Conservation (phyloP, 768 basidiomycete genomes). For the Glaciozyma antarctica region DNA sequence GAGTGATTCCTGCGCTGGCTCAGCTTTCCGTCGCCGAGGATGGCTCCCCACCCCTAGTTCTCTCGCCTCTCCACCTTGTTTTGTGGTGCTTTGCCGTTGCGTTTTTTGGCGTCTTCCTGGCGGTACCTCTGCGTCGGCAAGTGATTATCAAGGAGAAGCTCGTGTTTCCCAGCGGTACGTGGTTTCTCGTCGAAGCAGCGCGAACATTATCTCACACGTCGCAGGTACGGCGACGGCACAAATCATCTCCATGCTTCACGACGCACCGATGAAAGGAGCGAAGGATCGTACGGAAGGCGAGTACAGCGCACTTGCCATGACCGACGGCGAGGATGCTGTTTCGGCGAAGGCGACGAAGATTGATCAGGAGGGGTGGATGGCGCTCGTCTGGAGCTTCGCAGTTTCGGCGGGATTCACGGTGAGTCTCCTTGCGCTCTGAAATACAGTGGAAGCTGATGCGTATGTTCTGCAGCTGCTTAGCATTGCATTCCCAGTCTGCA, state of each 20-base stretch:
- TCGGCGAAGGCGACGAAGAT: slow-evolving; percentile 30
- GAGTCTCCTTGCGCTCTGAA: slow-evolving; percentile 35
- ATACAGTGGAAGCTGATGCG: slow-evolving; percentile 3
- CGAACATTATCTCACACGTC: neutral
- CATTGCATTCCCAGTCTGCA: slow-evolving; percentile 81
- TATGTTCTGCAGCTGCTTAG: slow-evolving; percentile 56
- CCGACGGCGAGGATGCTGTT: neutral
- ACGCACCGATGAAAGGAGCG: slow-evolving; percentile 34
- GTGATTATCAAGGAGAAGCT: slow-evolving; percentile 95
- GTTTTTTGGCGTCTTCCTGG: slow-evolving; percentile 97
- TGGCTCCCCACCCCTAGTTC: slow-evolving; percentile 61
- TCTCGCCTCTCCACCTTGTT: slow-evolving; percentile 64
- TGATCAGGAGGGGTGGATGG: slow-evolving; percentile 61
- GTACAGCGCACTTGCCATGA: slow-evolving; percentile 10
- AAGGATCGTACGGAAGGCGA: neutral
- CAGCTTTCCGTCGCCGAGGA: slow-evolving; percentile 66
- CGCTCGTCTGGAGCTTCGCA: slow-evolving; percentile 66
- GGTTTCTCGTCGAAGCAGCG: neutral
- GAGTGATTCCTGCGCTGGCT: slow-evolving; percentile 81
- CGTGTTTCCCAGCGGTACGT: slow-evolving; percentile 82
- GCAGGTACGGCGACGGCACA: slow-evolving; percentile 70
- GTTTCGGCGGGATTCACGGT: slow-evolving; percentile 70
- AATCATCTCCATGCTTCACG: slow-evolving; percentile 79
- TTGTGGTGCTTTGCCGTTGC: slow-evolving; percentile 85
- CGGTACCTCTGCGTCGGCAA: slow-evolving; percentile 87